Percentiles rank a stretch among this genome's conserved stretches.
phyloP scores from a whole-genome alignment of 1,284 basidiomycete genomes.

The Puccinia novopanici region DNA sequence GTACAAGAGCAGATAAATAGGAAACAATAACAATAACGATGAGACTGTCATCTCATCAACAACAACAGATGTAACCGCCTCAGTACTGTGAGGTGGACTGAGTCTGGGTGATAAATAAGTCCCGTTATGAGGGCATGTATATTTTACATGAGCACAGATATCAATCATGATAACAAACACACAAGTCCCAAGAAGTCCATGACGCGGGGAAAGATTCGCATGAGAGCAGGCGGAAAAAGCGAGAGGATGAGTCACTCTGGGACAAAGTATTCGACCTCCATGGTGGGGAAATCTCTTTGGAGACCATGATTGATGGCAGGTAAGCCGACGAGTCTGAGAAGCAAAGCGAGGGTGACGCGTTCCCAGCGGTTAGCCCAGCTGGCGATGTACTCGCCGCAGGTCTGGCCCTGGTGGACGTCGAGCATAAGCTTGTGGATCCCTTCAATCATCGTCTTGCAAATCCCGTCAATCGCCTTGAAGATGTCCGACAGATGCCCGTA shows the following conservation, averaged over 20 bases:
- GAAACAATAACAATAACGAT: too few relatives aligned
- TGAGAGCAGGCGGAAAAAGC: neutral
- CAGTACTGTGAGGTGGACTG: too few relatives aligned
- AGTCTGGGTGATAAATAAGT: too few relatives aligned
- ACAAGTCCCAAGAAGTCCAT: too few relatives aligned
- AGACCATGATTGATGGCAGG: conserved; percentile 41
- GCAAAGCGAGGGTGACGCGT: conserved; percentile 32
- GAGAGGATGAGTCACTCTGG: neutral
- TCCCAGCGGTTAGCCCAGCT: conserved; percentile 45
- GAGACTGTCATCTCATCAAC: too few relatives aligned
- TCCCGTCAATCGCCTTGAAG: conserved; percentile 19
- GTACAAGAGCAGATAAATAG: too few relatives aligned
- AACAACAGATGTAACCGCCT: too few relatives aligned
- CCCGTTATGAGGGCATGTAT: too few relatives aligned
- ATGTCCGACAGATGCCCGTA: conserved; percentile 12
- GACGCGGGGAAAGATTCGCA: too few relatives aligned
- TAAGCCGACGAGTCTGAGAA: conserved; percentile 36
- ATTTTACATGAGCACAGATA: too few relatives aligned
- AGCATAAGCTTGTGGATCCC: conserved; percentile 36
- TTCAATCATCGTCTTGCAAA: conserved; percentile 45
- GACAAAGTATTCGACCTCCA: conserved; percentile 35
- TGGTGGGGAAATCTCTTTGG: conserved; percentile 40
- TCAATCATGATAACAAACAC: too few relatives aligned
- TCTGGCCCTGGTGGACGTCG: conserved; percentile 30
- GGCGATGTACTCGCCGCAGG: conserved; percentile 43